Evolutionary conservation across 371 early-diverging fungal genomes (phyloP).

Genomic region (Syncephalastrum contaminatum): DNA sequence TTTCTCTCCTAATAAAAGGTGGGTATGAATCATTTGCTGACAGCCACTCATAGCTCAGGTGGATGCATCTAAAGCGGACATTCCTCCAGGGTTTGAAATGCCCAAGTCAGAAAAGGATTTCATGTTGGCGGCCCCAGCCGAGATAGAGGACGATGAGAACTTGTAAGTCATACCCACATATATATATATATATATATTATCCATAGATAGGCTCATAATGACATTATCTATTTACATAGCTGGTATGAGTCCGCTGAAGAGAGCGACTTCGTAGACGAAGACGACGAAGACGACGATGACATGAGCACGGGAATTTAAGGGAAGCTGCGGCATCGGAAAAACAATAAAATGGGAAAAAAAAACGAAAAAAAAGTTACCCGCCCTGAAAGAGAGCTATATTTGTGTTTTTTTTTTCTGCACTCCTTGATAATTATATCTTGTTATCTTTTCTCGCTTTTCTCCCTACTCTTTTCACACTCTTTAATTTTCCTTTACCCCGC

Average conservation of each 20-base stretch:
- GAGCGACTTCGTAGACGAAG: conserved; percentile 48
- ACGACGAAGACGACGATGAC: conserved; percentile 30
- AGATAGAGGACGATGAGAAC: conserved; percentile 51
- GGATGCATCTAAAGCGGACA: conserved; percentile 53
- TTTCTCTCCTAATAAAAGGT: neutral
- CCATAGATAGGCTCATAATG: neutral
- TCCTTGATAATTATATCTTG: no score
- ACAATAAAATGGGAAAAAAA: no score
- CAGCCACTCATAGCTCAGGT: conserved; percentile 43
- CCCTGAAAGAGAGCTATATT: no score
- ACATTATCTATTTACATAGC: conserved; percentile 16
- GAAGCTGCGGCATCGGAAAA: no score
- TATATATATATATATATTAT: neutral
- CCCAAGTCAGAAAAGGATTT: conserved; percentile 51
- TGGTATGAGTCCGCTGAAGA: conserved; percentile 59
- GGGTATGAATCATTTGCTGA: neutral
- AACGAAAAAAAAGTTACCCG: no score
- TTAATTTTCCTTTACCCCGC: no score
- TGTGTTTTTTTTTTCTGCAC: no score
- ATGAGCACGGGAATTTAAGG: no score
- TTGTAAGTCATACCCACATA: conserved; percentile 30
- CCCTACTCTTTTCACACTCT: no score
- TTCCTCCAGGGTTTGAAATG: conserved; percentile 56
- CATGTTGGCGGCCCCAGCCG: conserved; percentile 43
- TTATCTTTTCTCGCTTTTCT: no score